phyloP scores from a whole-genome alignment of 192 early-diverging fungal genomes.

The Linnemannia schmuckeri region DNA sequence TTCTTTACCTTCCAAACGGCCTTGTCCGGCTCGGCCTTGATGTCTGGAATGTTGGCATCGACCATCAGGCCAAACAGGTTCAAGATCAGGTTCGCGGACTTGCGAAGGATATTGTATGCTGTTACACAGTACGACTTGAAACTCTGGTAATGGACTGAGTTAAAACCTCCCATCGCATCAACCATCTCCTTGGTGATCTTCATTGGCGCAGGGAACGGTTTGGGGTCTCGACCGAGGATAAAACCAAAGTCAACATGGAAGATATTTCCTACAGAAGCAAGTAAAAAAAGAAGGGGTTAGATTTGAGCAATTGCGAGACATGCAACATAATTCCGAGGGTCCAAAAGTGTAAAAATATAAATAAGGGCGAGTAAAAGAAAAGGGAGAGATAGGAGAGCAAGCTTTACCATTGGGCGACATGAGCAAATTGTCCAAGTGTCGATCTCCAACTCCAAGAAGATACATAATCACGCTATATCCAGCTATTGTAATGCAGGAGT shows the following conservation, averaged over 20 bases:
- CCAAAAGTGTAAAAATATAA: slow-evolving; percentile 3
- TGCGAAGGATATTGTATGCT: slow-evolving; percentile 93
- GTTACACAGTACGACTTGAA: slow-evolving; percentile 96
- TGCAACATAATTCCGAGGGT: not conserved
- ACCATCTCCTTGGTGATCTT: slow-evolving; percentile 99
- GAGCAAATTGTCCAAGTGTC: slow-evolving; percentile 97
- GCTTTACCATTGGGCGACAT: slow-evolving; percentile 83
- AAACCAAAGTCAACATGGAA: slow-evolving; percentile 99
- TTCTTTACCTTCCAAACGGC: slow-evolving; percentile 87
- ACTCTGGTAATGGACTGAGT: slow-evolving; percentile 88
- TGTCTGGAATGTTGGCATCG: slow-evolving; percentile 96
- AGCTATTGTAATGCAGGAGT: slow-evolving; percentile 63
- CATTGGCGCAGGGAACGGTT: slow-evolving; percentile 99
- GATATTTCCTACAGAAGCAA: slow-evolving; percentile 70
- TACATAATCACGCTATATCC: slow-evolving; percentile 99
- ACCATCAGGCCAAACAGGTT: slow-evolving; percentile 99
- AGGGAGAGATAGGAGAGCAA: not conserved
- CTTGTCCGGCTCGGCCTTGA: slow-evolving; percentile 98
- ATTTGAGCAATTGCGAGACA: not conserved
- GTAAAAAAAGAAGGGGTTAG: not conserved
- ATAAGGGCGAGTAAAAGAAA: not conserved
- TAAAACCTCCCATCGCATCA: slow-evolving; percentile 97
- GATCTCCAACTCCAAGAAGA: slow-evolving; percentile 96
- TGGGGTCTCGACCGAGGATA: slow-evolving; percentile 98
- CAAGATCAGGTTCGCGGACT: slow-evolving; percentile 95